A percentile compares a stretch with the other conserved stretches of the same genome.
phyloP scores from a whole-genome alignment of 2,329 filamentous ascomycete genomes.

The Setomelanomma holmii region DNA sequence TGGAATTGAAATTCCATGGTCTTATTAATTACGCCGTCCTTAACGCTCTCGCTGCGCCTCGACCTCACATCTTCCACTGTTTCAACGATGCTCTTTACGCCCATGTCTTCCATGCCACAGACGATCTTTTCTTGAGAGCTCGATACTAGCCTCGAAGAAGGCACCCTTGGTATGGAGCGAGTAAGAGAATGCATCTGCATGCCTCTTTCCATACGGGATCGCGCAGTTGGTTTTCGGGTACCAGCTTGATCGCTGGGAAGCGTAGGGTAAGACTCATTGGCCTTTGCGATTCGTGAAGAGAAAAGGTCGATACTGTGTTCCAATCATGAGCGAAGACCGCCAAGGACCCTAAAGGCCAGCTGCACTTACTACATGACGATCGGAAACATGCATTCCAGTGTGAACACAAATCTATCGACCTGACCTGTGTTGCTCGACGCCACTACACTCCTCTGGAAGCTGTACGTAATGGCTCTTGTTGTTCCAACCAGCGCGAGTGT shows the following conservation, averaged over 20 bases:
- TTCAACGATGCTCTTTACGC: constrained; percentile 1
- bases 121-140: constrained; percentile 4
- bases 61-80: not conserved
- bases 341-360: not conserved
- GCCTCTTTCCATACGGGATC: constrained; percentile 1
- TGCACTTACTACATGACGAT: constrained; percentile 3
- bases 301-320: constrained; percentile 1
- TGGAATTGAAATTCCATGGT: constrained; percentile 1
- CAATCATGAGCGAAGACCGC: not conserved
- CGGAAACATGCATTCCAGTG: constrained; percentile 5
- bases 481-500: not conserved
- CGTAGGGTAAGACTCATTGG: not conserved
- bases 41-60: not conserved
- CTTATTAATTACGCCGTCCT: constrained; percentile 1
- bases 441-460: constrained; percentile 3
- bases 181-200: constrained; percentile 2
- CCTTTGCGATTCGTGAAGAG: not conserved
- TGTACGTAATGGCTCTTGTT: constrained; percentile 3
- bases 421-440: constrained; percentile 2
- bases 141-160: not conserved
- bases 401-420: constrained; percentile 2
- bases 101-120: constrained; percentile 1
- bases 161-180: not conserved
- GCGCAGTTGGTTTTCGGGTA: not conserved
- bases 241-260: not conserved